Conservation (phyloP, 2,329 filamentous ascomycete species). For the Cladosporium sp. region DNA sequence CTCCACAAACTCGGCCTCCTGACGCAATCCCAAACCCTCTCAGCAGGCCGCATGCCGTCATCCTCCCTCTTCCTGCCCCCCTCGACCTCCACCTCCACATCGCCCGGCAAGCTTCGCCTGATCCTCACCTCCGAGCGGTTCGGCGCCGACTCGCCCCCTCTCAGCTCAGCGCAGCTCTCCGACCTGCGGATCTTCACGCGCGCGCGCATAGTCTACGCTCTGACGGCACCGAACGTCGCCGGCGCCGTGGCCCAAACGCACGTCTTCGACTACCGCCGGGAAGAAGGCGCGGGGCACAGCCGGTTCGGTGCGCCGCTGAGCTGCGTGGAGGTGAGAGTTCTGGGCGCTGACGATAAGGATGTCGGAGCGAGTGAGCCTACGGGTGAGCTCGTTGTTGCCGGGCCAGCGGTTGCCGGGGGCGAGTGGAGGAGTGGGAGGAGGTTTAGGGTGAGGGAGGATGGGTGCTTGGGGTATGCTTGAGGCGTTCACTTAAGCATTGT, state of each 20-base stretch:
- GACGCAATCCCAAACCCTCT: conserved; percentile 63
- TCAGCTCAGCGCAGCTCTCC: conserved; percentile 65
- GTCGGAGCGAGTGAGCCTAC: conserved; percentile 53
- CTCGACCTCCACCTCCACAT: conserved; percentile 50
- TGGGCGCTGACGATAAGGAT: conserved; percentile 41
- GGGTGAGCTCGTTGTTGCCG: conserved; percentile 57
- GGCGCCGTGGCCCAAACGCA: conserved; percentile 84
- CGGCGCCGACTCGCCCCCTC: conserved; percentile 53
- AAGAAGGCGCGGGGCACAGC: conserved; percentile 37
- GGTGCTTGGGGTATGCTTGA: conserved; percentile 10
- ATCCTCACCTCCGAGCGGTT: conserved; percentile 72
- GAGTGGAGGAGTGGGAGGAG: conserved; percentile 33
- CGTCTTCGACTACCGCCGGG: conserved; percentile 74
- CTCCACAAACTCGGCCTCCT: conserved; percentile 64
- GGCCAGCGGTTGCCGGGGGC: conserved; percentile 65
- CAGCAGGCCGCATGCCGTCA: conserved; percentile 67
- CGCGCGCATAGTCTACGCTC: conserved; percentile 75
- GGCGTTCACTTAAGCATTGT: not conserved
- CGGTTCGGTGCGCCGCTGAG: conserved; percentile 82
- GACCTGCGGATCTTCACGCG: conserved; percentile 77
- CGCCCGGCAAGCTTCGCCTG: conserved; percentile 70
- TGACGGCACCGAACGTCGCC: conserved; percentile 76
- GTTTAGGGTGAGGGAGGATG: conserved; percentile 5
- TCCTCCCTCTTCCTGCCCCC: conserved; percentile 57
- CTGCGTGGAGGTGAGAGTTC: conserved; percentile 64